Evolutionary conservation across 768 basidiomycete genomes (phyloP).

Genomic region (Scleroderma citrinum): DNA sequence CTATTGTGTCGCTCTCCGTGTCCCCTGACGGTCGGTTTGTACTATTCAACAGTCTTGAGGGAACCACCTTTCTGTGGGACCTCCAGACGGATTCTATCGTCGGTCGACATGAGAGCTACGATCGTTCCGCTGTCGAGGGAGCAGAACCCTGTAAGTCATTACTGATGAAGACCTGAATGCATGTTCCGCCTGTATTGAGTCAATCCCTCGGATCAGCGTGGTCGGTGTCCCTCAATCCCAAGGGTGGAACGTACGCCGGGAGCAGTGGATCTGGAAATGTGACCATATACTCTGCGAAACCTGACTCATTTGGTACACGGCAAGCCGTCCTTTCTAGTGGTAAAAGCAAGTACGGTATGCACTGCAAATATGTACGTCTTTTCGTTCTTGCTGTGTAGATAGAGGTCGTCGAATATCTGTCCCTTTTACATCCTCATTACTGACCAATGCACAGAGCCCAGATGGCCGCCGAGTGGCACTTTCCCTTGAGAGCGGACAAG

Average conservation of each 20-base stretch:
- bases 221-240: constrained; percentile 78
- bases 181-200: constrained; percentile 1
- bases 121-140: constrained; percentile 44
- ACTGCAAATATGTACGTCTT: constrained; percentile 56
- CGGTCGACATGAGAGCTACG: constrained; percentile 71
- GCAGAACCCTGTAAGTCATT: constrained; percentile 62
- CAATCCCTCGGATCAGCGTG: constrained; percentile 47
- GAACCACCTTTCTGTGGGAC: constrained; percentile 73
- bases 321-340: constrained; percentile 57
- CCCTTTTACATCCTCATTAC: background rate
- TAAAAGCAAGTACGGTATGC: constrained; percentile 73
- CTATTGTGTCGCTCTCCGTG: constrained; percentile 75
- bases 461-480: constrained; percentile 80
- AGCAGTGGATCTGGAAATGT: constrained; percentile 69
- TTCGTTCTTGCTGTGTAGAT: background rate
- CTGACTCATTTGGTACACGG: constrained; percentile 62
- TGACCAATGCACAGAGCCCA: constrained; percentile 57
- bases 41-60: constrained; percentile 80
- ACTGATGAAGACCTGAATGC: background rate
- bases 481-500: constrained; percentile 81
- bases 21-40: constrained; percentile 59
- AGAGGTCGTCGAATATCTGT: background rate
- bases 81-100: constrained; percentile 53
- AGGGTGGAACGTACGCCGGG: constrained; percentile 66
- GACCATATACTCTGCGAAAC: constrained; percentile 62